Base-by-base conservation (phyloP, 768 basidiomycete genomes). In the Mycena albidolilacea region DNA sequence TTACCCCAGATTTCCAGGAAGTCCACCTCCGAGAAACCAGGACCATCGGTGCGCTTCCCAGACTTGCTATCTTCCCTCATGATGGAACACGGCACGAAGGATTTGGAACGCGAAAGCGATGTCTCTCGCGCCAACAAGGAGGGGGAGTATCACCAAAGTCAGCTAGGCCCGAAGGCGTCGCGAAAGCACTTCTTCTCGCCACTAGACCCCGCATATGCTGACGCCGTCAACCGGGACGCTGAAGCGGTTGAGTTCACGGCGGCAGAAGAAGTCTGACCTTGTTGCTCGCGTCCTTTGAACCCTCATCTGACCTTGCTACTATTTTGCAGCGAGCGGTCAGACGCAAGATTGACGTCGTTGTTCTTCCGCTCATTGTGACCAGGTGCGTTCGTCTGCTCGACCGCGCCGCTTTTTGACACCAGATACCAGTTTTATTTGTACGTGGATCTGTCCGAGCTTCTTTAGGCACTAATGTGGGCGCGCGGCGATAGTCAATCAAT, bases 161-260 rank as follows among this genome's bases (percentile, higher is more conserved):
- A 80, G 69, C 76, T 87, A n/a, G 82, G 84, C 0, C 77, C 80
- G 62, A 85, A 80, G 77, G 69, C 81, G 7, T 82, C 82, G 68
- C 82, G 87, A 77, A 86, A 85, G 61, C 78, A 85, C 63, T 87
- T 90, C 77, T 90, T 90, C 76, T 82, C 84, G 1, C 82, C 85
- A 10, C 78, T 90, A 21, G 88, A 90, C 69, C 75, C 82, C 21
- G 73, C 79, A 0, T 83, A 84, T 50, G 87, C 89, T 6, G 85
- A 87, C 7, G 89, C 89, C 10, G 87, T 90, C 9, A 81, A 90
- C 73, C 80, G 73, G 5, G 89, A 90, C 77, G 89, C 89, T 2
- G 85, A 85, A 52, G 76, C 71, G 3, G 87, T 90, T 1, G 84
- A 85, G 64, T 90, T 82, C 73, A 86, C 85, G 1, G 79, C 81